phyloP scores from a whole-genome alignment of 2,329 filamentous ascomycete species.

The Colletotrichum cereale region DNA sequence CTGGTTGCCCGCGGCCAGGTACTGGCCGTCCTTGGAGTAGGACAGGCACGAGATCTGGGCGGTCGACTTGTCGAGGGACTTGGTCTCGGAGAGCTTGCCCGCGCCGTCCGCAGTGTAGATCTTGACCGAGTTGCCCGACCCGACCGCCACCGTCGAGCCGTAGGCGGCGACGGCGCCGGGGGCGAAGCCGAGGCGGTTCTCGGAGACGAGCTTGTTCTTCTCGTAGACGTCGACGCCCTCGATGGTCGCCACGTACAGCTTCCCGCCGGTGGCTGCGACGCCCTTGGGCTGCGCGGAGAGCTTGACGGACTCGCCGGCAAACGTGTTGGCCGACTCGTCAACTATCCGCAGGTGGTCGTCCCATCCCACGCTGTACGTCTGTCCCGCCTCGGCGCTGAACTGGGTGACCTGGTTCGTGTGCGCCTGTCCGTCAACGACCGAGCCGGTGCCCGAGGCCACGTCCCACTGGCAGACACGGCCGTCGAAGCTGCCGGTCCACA shows the following conservation, averaged over 20 bases:
- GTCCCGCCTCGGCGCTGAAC: conserved; percentile 72
- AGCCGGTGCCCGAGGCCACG: conserved; percentile 74
- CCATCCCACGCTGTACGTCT: conserved; percentile 91
- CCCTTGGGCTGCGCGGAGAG: conserved; percentile 86
- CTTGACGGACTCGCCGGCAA: conserved; percentile 75
- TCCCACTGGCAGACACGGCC: conserved; percentile 91
- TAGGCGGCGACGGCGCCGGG: conserved; percentile 80
- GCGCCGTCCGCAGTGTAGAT: conserved; percentile 76
- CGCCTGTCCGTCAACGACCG: conserved; percentile 80
- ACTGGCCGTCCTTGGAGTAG: conserved; percentile 82
- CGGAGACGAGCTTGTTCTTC: conserved; percentile 71
- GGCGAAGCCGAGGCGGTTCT: conserved; percentile 70
- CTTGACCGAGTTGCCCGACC: conserved; percentile 78
- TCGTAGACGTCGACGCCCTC: conserved; percentile 66
- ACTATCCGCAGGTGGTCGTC: conserved; percentile 89
- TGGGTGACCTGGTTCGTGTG: conserved; percentile 90
- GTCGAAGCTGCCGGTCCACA: conserved; percentile 94
- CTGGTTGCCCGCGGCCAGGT: conserved; percentile 85
- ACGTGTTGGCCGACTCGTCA: conserved; percentile 80
- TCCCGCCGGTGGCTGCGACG: conserved; percentile 66
- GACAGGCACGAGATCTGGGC: conserved; percentile 82
- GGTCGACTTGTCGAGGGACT: conserved; percentile 75
- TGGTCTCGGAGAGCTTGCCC: conserved; percentile 65
- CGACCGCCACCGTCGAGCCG: conserved; percentile 78
- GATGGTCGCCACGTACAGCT: conserved; percentile 70